Percentiles rank a stretch among this genome's conserved stretches.
Evolutionary conservation across 148 eudicot genomes (phyloP).

Genomic region (Nyssa sinensis): DNA sequence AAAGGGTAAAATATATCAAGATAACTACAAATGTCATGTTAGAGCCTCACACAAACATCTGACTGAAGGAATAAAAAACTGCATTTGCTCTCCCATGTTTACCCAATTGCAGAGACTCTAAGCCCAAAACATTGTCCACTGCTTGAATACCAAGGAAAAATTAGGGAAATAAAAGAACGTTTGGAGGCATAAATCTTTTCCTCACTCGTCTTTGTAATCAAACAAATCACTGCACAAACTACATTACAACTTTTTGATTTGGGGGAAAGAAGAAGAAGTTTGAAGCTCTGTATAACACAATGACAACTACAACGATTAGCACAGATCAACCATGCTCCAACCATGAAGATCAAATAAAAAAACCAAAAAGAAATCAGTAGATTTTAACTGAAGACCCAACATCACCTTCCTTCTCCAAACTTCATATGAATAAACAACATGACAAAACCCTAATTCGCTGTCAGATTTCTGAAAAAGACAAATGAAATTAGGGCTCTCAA

Average conservation of each 20-base stretch:
- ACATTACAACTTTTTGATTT: not conserved
- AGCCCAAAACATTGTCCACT: too few species aligned
- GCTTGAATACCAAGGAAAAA: too few species aligned
- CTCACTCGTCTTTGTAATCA: not conserved
- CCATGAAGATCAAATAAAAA: not conserved
- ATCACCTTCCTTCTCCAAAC: not conserved
- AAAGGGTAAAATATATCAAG: not conserved
- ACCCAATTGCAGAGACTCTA: too few species aligned
- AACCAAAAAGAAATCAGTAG: not conserved
- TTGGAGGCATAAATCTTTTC: not conserved
- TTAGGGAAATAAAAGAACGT: not conserved
- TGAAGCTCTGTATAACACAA: conserved; percentile 22
- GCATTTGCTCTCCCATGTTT: too few species aligned
- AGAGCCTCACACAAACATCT: too few species aligned
- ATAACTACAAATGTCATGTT: too few species aligned
- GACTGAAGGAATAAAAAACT: too few species aligned
- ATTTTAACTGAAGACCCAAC: not conserved
- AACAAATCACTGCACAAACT: too few species aligned
- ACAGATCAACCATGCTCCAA: not conserved
- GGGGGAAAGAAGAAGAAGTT: not conserved
- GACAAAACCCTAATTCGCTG: not conserved
- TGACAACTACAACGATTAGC: conserved; percentile 22
- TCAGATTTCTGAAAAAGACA: not conserved
- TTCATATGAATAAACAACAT: not conserved
- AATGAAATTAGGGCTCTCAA: not conserved